Base-by-base conservation (phyloP, 306 rosid species). In the Trifolium fragiferum region DNA sequence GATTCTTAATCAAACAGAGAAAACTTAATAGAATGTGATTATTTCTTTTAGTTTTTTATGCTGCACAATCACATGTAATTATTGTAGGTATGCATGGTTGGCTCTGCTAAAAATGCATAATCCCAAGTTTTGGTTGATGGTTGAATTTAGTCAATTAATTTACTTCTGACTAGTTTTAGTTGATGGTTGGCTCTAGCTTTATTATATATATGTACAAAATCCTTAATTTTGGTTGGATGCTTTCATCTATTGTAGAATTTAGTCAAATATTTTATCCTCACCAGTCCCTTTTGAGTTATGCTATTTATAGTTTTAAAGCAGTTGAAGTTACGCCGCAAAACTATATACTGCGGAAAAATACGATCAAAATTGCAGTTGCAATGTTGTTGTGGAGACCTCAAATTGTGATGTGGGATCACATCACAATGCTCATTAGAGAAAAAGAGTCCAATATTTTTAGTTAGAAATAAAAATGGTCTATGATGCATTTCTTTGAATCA, bases 1-100 rank as follows among this genome's bases (percentile, higher is more conserved):
- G 82, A 90, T 78, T 82, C 90, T 86, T 81, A 82, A 85, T 84
- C 76, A 84, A 77, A 83, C 85, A 64, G 80, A 82, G 75, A 85
- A 79, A 79, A 79, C 86, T 72, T 89, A 70, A 72, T 65, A 49
- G 33, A 30, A 38, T 54, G 73, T 78, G 65, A 70, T 84, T 82
- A 23, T 54, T 77, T 68, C 67, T 80, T 72, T 32, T 72, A 54
- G 73, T 43, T 76, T 86, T 68, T 70, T 84, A 69, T 87, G 80
- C 86, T 79, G 63, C 65, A 27, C 64, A 83, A 51, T 80, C 75
- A 37, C 74, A 25, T 84, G 76, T 82, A 82, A 79, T 81, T 81
- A 74, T 66, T 57, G 62, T 80, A 78, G 87, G 91, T 85, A 80
- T 76, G 88, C 25, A 71, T 58, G 50, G 66, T 46, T 64, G 68